Evolutionary conservation across 2,329 filamentous ascomycete genomes (phyloP), one percentile per base, ranked within the genome.

Genomic region (Cytospora schulzeri): DNA sequence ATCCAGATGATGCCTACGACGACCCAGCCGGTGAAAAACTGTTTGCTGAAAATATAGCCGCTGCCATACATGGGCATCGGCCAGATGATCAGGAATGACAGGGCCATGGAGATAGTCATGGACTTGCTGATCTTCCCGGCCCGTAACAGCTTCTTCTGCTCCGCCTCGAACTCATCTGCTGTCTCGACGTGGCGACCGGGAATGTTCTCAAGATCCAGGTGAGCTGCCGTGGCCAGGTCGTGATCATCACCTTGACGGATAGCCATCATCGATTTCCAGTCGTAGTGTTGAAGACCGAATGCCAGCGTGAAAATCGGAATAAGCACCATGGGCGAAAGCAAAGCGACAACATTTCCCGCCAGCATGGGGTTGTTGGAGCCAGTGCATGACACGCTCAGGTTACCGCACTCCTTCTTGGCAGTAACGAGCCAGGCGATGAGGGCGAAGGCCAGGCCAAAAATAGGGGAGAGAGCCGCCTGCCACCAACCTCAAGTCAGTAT

Each of bases 1-100:
- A 94, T 83, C 91, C 91, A 95, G 51, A 93, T 80, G 62, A 95
- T 91, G 12, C 89, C 90, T 11, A 92, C 85, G 1, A 86, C 82
- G 14, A 93, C 86, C 91, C 91, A 94, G 54, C 91, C 91, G 0
- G 90, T 91, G 77, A 94, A 95, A 80, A 95, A 95, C 28, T 82
- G 82, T 80, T 91, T 90, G 75, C 83, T 88, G 77, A 95, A 96
- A 61, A 97, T 84, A 73, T 97, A 97, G 0, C 85, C 85, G 0
- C 83, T 83, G 14, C 92, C 93, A 73, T 95, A 97, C 87, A 97
- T 88, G 1, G 93, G 93, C 84, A 97, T 94, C 0, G 93, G 93
- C 92, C 93, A 97, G 19, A 97, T 83, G 2, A 97, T 82, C 0
- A 97, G 79, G 63, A 96, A 80, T 0, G 86, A 83, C 0, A 96